A percentile compares a stretch with the other conserved stretches of the same genome.
These are phyloP conservation scores for Leersia perrieri DNA, from an alignment of 176 grass and related monocot genomes.

Conservation along the genomic window DNA sequence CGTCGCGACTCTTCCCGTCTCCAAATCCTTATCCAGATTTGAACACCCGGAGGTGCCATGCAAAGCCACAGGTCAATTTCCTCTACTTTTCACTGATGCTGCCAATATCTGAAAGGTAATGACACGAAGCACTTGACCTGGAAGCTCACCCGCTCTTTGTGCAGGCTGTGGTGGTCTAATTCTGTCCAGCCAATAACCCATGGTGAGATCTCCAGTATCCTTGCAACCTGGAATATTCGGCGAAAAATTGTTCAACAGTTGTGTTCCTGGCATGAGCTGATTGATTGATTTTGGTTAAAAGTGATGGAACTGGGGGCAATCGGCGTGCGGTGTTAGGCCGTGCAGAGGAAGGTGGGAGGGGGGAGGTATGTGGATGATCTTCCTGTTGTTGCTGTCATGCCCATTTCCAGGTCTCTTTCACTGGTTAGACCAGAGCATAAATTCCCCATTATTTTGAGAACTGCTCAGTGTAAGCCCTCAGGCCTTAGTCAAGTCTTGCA, in stretches of 20 bases:
- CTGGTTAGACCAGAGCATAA: conserved; percentile 32
- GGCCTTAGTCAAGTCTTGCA: neutral
- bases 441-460: conserved; percentile 33
- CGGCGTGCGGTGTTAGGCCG: conserved; percentile 26
- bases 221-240: conserved; percentile 4
- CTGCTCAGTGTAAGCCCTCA: neutral
- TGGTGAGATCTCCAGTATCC: conserved; percentile 13
- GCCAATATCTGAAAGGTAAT: conserved; percentile 39
- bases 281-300: conserved; percentile 24
- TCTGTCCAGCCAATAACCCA: conserved; percentile 18
- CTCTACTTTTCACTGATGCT: conserved; percentile 52
- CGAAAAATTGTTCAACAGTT: neutral
- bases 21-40: conserved; percentile 49
- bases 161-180: conserved; percentile 17
- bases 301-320: conserved; percentile 16
- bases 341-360: neutral
- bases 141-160: conserved; percentile 23
- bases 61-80: conserved; percentile 42
- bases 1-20: conserved; percentile 52
- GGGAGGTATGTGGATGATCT: conserved; percentile 38
- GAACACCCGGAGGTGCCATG: conserved; percentile 38
- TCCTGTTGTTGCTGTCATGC: conserved; percentile 43
- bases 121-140: conserved; percentile 27
- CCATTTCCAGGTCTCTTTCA: conserved; percentile 47
- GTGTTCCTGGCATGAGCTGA: conserved; percentile 4